Evolutionary conservation across 441 rosid genomes (phyloP), one percentile per base, ranked within the genome.

Genomic region (Eutrema salsugineum): DNA sequence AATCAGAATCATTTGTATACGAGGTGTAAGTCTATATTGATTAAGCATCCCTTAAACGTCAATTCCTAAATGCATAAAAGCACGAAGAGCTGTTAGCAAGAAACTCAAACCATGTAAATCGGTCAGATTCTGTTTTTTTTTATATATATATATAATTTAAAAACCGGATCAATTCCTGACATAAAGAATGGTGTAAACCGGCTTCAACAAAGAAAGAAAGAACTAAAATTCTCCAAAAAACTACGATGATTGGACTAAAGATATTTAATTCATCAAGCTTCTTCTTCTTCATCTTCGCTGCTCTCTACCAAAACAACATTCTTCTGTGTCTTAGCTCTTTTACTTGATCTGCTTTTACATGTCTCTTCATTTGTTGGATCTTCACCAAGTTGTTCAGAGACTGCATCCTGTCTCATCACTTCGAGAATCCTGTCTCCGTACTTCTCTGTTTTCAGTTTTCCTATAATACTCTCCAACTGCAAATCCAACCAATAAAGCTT

Each of bases 401-500:
- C 68, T 35, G 33, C 38, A 1, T 43, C 69, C 39, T 77, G 81
- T 57, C 78, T 86, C 63, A 54, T 69, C 20, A 90, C 85, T 80
- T 83, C 88, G 6, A 91, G 90, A 82, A 91, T 87, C 83, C 78
- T 85, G 68, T 70, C 83, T 24, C 97, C 99, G 14, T 86, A 94
- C 71, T 84, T 94, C 16, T 80, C 88, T 12, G 92, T 78, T 85
- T 94, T 90, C 69, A 94, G 56, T 74, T 87, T 92, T 61, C 99
- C 99, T 61, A 92, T 87, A 30, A 90, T 83, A 65, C 76, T 91
- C 84, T 89, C 96, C 86, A 92, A 72, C 99, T 94, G 91, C 84
- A 81, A 20, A 56, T 58, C 24, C 51, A 55, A 60, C 56, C 46
- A 47, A 11, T 6, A 40, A 40, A 70, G 40, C 24, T 70, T 76